These are phyloP conservation scores for Populus tremula DNA, from an alignment of 345 rosid species.

Conservation along the genomic window DNA sequence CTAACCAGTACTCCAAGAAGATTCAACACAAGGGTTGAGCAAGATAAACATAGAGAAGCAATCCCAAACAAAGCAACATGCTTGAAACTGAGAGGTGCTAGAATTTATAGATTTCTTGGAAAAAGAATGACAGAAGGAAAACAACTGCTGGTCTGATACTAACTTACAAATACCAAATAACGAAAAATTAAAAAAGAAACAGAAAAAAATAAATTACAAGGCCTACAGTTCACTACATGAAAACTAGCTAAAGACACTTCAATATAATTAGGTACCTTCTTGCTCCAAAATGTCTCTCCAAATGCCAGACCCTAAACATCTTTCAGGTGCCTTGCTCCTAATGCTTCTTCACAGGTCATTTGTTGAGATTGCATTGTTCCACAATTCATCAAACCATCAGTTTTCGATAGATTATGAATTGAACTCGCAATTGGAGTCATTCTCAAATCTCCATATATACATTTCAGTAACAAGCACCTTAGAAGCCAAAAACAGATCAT, in stretches of 20 bases:
- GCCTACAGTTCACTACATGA: not conserved
- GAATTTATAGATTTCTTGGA: constrained; percentile 17
- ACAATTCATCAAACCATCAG: not conserved
- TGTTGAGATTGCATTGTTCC: not conserved
- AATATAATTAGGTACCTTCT: constrained; percentile 1
- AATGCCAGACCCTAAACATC: not conserved
- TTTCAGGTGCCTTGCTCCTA: not conserved
- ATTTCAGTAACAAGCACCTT: not conserved
- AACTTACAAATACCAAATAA: not conserved
- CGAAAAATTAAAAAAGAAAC: not conserved
- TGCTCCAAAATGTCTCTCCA: not conserved
- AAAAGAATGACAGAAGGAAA: constrained; percentile 20
- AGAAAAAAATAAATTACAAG: not conserved
- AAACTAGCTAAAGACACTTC: not conserved
- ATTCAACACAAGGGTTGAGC: not conserved
- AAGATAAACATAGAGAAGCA: not conserved
- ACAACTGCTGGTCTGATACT: not conserved
- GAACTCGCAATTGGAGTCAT: not conserved
- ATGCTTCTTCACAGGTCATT: not conserved
- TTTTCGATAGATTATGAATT: not conserved
- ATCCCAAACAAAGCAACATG: not conserved
- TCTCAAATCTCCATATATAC: constrained; percentile 5
- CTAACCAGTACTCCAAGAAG: not conserved
- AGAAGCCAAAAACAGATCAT: not conserved
- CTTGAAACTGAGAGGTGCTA: not conserved